A percentile compares a stretch with the other conserved stretches of the same genome.
These are phyloP conservation scores for Rheum nobile DNA, from an alignment of 148 eudicot genomes.

Conservation along the genomic window DNA sequence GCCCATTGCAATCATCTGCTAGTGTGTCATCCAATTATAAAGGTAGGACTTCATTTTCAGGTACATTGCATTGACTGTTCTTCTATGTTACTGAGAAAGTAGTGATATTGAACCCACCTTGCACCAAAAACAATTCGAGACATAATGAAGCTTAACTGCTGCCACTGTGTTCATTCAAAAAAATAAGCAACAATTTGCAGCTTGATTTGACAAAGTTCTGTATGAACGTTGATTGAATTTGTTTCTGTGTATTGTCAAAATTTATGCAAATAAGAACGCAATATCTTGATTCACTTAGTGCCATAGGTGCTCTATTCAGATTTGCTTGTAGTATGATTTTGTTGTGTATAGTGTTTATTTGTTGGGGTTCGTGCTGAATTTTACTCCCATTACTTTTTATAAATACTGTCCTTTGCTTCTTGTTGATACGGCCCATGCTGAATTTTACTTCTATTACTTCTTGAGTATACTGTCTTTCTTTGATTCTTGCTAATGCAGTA, in stretches of 20 bases:
- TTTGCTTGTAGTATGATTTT: not conserved
- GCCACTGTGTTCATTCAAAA: not conserved
- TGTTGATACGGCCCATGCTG: not conserved
- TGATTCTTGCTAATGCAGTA: too few species aligned
- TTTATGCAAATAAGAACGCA: not conserved
- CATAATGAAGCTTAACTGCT: not conserved
- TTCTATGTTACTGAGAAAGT: not conserved
- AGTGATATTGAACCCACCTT: not conserved
- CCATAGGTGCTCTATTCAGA: not conserved
- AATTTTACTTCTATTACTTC: not conserved
- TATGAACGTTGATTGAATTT: not conserved
- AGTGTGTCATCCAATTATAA: constrained; percentile 49
- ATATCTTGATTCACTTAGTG: not conserved
- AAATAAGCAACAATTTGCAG: not conserved
- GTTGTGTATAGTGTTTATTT: not conserved
- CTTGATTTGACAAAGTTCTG: not conserved
- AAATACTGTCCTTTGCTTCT: not conserved
- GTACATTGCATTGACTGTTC: not conserved
- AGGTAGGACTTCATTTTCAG: constrained; percentile 30
- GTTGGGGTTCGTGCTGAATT: not conserved
- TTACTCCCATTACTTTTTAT: not conserved
- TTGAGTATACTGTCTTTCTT: not conserved
- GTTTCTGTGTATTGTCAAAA: not conserved
- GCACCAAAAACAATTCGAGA: not conserved
- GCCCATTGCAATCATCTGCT: constrained; percentile 61